Evolutionary conservation across 345 rosid genomes (phyloP), one percentile per base, ranked within the genome.

Genomic region (Pugionium dolabratum): DNA sequence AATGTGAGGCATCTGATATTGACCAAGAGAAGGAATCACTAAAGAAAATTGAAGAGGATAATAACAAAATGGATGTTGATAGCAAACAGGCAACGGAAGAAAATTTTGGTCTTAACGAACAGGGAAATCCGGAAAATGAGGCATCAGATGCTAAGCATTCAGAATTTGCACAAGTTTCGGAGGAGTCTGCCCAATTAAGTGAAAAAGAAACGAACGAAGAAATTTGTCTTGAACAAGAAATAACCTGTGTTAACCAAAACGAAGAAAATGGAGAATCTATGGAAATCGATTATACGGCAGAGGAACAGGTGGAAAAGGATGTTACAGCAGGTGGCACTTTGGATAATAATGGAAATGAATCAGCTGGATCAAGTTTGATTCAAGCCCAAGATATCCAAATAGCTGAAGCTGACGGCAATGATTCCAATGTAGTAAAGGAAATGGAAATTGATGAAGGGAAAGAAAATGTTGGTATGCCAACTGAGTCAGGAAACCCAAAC

Each of bases 201-300:
- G 25, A 43, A n/a, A 39, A 10, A 11, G 53, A 64, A 4, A 26
- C 59, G 0, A 27, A 34, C 28, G 42, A 27, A 27, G 54, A 54
- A 62, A 26, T 56, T 48, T 33, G 45, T 45, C 44, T 32, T 53
- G 68, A 79, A 51, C 80, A 37, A 51, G 73, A 45, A 45, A 32
- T 59, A 36, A 69, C 55, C 43, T 45, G 35, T 69, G 56, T 79
- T 68, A 51, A 59, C 52, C 77, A 74, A 40, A 67, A 53, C 46
- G 77, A 73, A 46, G 67, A 65, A 51, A 59, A 40, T 5, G 74
- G 70, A 48, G 79, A 72, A 75, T 86, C 83, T 74, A 85, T 79
- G 88, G 82, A 82, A 61, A 70, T 79, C 69, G 84, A 80, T 72
- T 56, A 70, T 79, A 64, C 76, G 66, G 62, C 67, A 61, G 85